Base-by-base conservation (phyloP, 495 filamentous ascomycete species). In the Hypoxylon rickii region DNA sequence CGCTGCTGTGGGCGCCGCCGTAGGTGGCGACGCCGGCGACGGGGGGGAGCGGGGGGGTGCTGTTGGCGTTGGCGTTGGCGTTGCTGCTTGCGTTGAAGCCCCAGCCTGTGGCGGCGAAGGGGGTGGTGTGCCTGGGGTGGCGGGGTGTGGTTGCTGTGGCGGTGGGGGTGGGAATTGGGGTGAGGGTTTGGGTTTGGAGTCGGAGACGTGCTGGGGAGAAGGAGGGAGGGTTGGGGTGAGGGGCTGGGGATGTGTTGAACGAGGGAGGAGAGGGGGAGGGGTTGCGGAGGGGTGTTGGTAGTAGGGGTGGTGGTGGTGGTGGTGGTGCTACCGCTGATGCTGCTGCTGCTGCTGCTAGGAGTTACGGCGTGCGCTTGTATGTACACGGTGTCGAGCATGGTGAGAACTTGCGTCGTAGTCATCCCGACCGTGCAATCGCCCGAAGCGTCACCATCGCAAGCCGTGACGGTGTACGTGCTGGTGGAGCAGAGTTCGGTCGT, bases 371-470 rank as follows among this genome's bases (percentile, higher is more conserved):
- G 1, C 7, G 50, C 8, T 34, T 43, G 20, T 22, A 64, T 38
- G 17, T 17, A 22, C 7, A 53, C 13, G 17, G 61, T 64, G 32
- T 48, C 42, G 7, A 42, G 8, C 16, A 56, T 4, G 37, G 61
- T 61, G 3, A 61, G 12, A 1, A 58, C 46, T 12, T 32, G 26
- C 29, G 61, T 64, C 1, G 51, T 55, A 12, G 51, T 64, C 13
- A 22, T 45, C 37, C 51, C 51, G 0, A 50, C 29, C 0, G 49
- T 39, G 50, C 54, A 63, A 5, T 3, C 15, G 11, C 16, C 18
- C 11, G 18, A 15, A 8, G 43, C 20, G 3, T 15, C 7, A 12
- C 16, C 12, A 15, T 40, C 26, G 49, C 58, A 59, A 2, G 42
- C 17, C 2, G 20, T 20, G 13, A 51, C 10, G 39, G 40, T 22